Evolutionary conservation across 345 rosid genomes (phyloP), one percentile per base, ranked within the genome.

Genomic region (Acer negundo): DNA sequence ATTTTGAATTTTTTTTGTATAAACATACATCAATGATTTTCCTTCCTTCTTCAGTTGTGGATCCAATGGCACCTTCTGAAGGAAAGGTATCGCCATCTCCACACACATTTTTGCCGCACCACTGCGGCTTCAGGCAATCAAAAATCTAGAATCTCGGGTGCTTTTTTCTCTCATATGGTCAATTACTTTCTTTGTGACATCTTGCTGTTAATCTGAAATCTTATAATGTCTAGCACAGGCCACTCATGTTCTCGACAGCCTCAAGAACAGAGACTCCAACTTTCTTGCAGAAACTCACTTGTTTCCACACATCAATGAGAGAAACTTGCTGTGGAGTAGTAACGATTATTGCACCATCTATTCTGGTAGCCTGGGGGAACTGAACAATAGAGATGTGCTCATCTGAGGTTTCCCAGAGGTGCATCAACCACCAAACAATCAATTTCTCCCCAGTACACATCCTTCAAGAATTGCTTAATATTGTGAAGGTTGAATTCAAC

Each of bases 241-340:
- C 95, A 73, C 99, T 95, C 99, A 93, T 95, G 84, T 93, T 95
- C 82, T 95, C 99, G 20, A 95, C 98, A 2, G 93, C 98, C 62
- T 98, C 97, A 42, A 95, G 94, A 58, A 95, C 90, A 0, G 84
- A 86, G 3, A 95, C 90, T 28, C 97, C 97, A 15, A 95, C 96
- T 78, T 93, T 95, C 89, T 91, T 95, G 91, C 98, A 95, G 70
- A 95, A 95, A 77, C 84, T 93, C 75, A 95, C 94, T 84, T 90
- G 97, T 85, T 95, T 93, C 13, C 99, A 85, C 40, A 95, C 99
- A 85, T 93, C 98, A 38, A 93, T 93, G 63, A 95, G 88, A 11
- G 99, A 89, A 67, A 95, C 98, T 80, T 95, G 92, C 70, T 93
- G 99, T 0, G 99, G 98, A 16, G 98, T 93, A 7, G 99, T 92